Conservation (phyloP, 163 green algal genomes). For the Coccomyxa subellipsoidea region DNA sequence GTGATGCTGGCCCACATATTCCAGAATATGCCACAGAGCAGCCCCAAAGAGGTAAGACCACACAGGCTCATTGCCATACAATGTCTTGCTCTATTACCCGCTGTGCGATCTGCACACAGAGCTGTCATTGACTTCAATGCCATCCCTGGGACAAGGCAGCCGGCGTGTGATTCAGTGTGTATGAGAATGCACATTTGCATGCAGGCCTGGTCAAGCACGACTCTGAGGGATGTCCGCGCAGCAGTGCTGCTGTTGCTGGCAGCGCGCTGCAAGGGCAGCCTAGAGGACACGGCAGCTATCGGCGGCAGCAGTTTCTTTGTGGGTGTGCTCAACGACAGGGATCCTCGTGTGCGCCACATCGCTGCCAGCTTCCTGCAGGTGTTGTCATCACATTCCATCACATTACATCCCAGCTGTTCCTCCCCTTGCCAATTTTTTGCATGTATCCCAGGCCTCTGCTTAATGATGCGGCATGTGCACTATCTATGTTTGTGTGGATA, state of each 20-base stretch:
- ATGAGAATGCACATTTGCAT: background rate
- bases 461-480: too few species aligned
- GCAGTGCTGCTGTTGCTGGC: background rate
- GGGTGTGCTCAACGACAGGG: background rate
- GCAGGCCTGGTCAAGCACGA: background rate
- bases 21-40: background rate
- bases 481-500: too few species aligned
- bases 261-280: background rate
- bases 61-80: background rate
- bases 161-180: background rate
- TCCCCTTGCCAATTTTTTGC: background rate
- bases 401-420: background rate
- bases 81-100: background rate
- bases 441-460: too few species aligned
- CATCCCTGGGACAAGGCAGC: background rate
- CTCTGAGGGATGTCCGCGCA: background rate
- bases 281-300: background rate
- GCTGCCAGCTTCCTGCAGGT: background rate
- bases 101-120: background rate
- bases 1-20: background rate
- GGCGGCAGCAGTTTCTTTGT: background rate
- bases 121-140: background rate
- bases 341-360: background rate
- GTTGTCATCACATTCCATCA: background rate
- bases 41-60: background rate